Percentiles rank a stretch among this genome's conserved stretches.
These are phyloP conservation scores for Clarireedia hainanense DNA, from an alignment of 2,329 filamentous ascomycete genomes.

Conservation along the genomic window DNA sequence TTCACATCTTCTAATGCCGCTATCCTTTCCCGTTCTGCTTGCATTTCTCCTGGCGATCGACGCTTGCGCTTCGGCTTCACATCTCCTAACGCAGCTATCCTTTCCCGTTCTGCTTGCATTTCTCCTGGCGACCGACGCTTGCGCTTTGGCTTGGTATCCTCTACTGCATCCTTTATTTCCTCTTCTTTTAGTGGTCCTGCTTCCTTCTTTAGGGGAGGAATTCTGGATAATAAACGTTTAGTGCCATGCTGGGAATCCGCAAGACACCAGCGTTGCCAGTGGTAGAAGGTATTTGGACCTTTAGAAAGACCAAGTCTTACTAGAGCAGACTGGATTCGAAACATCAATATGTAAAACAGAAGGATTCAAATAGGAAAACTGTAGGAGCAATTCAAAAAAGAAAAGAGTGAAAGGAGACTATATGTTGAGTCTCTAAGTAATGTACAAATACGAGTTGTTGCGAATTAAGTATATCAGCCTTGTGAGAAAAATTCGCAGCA, in stretches of 20 bases:
- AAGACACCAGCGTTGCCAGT: not conserved
- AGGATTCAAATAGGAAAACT: not conserved
- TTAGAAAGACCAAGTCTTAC: conserved; percentile 12
- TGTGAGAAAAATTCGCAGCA: not conserved
- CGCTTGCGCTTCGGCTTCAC: too few relatives aligned
- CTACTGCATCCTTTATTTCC: not conserved
- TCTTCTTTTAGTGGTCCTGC: not conserved
- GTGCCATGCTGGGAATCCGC: not conserved
- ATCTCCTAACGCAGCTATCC: not conserved
- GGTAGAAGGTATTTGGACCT: not conserved
- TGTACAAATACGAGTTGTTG: not conserved
- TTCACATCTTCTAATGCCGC: too few relatives aligned
- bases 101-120: not conserved
- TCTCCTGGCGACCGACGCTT: not conserved
- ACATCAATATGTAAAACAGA: conserved; percentile 16
- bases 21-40: too few relatives aligned
- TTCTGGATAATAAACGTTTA: not conserved
- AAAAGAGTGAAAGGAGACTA: not conserved
- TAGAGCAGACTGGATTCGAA: conserved; percentile 11
- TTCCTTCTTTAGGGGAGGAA: not conserved
- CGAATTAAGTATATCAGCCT: not conserved
- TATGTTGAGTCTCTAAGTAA: not conserved
- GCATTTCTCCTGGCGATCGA: too few relatives aligned
- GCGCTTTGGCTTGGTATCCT: not conserved
- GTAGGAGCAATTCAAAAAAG: not conserved